These are phyloP conservation scores for Infundibulicybe gibba DNA, from an alignment of 768 basidiomycete species.

Conservation along the genomic window DNA sequence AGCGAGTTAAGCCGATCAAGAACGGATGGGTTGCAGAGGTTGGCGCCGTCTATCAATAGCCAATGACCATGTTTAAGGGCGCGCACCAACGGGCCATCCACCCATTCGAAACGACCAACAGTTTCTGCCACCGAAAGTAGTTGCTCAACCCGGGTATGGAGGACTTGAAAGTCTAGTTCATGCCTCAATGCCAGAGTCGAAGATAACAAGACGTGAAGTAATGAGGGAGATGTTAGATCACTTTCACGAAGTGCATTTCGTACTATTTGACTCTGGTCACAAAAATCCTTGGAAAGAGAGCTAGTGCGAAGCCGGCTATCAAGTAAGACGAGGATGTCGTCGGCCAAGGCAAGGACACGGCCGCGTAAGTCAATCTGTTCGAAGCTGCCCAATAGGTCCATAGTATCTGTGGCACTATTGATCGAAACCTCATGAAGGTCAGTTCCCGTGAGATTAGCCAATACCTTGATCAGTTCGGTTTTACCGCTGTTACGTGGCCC, in stretches of 20 bases:
- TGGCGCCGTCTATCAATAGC: constrained; percentile 90
- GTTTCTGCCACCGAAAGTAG: constrained; percentile 19
- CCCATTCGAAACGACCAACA: constrained; percentile 81
- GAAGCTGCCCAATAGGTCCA: constrained; percentile 93
- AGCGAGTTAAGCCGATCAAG: constrained; percentile 95
- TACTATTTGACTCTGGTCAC: constrained; percentile 15
- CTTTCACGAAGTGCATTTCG: constrained; percentile 12
- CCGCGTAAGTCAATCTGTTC: constrained; percentile 77
- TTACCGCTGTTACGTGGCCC: constrained; percentile 78
- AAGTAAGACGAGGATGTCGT: constrained; percentile 34
- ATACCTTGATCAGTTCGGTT: constrained; percentile 61
- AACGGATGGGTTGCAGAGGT: constrained; percentile 92
- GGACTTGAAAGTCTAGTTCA: constrained; percentile 3
- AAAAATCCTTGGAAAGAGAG: constrained; percentile 20
- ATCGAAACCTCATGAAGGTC: constrained; percentile 69
- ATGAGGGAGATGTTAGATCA: constrained; percentile 1
- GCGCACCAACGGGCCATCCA: constrained; percentile 86
- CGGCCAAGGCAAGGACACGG: constrained; percentile 32
- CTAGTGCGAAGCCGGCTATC: constrained; percentile 34
- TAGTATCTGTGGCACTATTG: constrained; percentile 86
- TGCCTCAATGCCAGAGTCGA: constrained; percentile 10
- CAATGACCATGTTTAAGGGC: constrained; percentile 88
- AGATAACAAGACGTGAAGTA: constrained; percentile 7
- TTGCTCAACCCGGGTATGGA: constrained; percentile 16
- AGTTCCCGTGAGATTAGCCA: constrained; percentile 72